Base-by-base conservation (phyloP, 1,139 yeast genomes). In the Debaryomycetaceae sp. region DNA sequence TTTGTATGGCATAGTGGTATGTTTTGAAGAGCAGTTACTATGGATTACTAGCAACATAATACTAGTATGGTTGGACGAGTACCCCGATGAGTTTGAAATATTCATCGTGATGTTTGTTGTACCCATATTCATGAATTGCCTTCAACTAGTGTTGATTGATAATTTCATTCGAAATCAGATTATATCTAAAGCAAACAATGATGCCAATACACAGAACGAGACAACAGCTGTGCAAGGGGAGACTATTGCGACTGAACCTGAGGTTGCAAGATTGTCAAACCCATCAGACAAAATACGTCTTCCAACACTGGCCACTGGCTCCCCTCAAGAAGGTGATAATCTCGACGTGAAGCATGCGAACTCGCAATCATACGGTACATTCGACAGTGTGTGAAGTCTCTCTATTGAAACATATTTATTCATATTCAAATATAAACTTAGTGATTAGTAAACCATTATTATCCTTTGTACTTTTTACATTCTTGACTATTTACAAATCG, bases 111-210 rank as follows among this genome's bases (percentile, higher is more conserved):
- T 91, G 83, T 80, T 91, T 60, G 77, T 89, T 1, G 84, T 85
- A 49, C 95, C 95, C 1, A 72, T 86, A 2, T 63, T 83, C 17
- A 81, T 93, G 85, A 91, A 93, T 63, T 83, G 95, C 49, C 72
- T 93, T 53, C 98, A 93, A 66, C 86, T 89, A 58, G 78, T 87
- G 41, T 78, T 93, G 51, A 83, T 93, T 38, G 99, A 93, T 61
- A 87, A 87, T 56, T 86, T 93, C 49, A 90, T 93, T 54, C 89
- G 87, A 62, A 68, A 69, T 51, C 75, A 71, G 45, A 50, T 63
- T 42, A 59, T 68, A 55, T 50, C 55, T 42, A 51, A 53, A 37
- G 54, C 58, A 11, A 68, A 66, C 50, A 8, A 40, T 11, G 23
- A 24, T 22, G 29, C 39, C 3, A 20, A 24, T 3, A 14, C 31